Evolutionary conservation across 352 stramenopile species (phyloP), one percentile per base, ranked within the genome.

Genomic region (Globisporangium emineosum): DNA sequence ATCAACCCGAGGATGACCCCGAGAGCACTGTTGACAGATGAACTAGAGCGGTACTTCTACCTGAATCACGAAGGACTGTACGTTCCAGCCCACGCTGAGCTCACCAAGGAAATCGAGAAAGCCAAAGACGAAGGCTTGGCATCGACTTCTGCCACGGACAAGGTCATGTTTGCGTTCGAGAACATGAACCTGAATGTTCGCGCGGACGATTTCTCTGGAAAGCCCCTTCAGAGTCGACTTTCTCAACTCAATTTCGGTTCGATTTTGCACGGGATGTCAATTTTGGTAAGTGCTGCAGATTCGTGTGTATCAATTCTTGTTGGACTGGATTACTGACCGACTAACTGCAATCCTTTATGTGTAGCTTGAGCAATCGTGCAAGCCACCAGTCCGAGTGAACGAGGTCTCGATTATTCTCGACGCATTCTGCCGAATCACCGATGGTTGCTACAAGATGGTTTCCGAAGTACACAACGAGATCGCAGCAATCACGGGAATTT

Each of bases 161-260:
- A 78, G 57, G 66, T 89, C 29, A 71, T 86, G 21, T 92, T 94
- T 66, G 72, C 79, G 2, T 66, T 94, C 15, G 83, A 94, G 21
- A 90, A 79, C 51, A 75, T 92, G 62, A 89, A 82, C 60, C 81
- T 86, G 65, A 91, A 88, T 57, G 76, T 91, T 30, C 71, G 87
- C 55, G 71, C 75, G 12, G 69, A 77, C 35, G 79, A 94, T 64
- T 92, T 94, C 58, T 50, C 66, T 1, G 70, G 70, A 1, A 86
- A 81, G 42, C 35, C 58, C 7, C 73, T 86, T 30, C 73, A 85
- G 37, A 64, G 59, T 8, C 75, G 75, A 6, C 71, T 91, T 10
- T 71, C 79, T 15, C 83, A 91, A 43, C 66, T 94, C 30, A 81
- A 75, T 12, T 91, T 91, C 23, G 54, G 66, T 7, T 57, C 67